Percentiles rank a stretch among this genome's conserved stretches.
Evolutionary conservation across 2,329 filamentous ascomycete genomes (phyloP).

Genomic region (Penicillium italicum): DNA sequence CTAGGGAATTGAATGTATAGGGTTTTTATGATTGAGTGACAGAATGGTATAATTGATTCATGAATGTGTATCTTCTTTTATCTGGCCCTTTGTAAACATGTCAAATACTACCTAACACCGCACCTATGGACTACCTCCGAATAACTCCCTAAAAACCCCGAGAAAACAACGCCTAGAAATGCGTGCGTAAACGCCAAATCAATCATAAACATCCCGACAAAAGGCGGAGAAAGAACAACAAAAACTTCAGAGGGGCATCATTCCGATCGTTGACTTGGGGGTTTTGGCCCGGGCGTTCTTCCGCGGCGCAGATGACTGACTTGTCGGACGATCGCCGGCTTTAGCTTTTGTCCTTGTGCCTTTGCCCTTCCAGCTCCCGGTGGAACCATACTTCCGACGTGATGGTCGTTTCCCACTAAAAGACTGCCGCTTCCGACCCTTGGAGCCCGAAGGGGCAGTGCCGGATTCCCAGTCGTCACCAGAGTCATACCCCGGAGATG

Average conservation of each 20-base stretch:
- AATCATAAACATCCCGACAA: constrained; percentile 9
- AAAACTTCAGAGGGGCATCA: constrained; percentile 37
- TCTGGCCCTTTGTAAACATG: constrained; percentile 9
- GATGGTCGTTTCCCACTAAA: constrained; percentile 19
- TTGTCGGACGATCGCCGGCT: constrained; percentile 19
- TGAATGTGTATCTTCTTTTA: constrained; percentile 11
- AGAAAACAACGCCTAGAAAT: constrained; percentile 20
- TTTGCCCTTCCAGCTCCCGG: constrained; percentile 25
- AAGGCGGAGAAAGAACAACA: background rate
- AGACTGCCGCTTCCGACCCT: constrained; percentile 25
- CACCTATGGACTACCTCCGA: background rate
- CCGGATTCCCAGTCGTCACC: constrained; percentile 20
- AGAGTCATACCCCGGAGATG: constrained; percentile 22
- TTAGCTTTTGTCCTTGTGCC: constrained; percentile 24
- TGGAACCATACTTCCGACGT: constrained; percentile 26
- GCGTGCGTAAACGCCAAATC: constrained; percentile 13
- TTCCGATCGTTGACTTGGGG: constrained; percentile 33
- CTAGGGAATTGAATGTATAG: constrained; percentile 24
- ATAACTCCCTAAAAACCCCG: background rate
- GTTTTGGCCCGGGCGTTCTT: constrained; percentile 27
- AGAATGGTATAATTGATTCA: constrained; percentile 17
- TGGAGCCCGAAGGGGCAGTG: constrained; percentile 19
- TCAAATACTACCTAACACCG: constrained; percentile 2
- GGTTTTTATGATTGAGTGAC: background rate
- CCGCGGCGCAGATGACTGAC: constrained; percentile 21